Evolutionary conservation across 352 stramenopile genomes (phyloP).

Genomic region (Globisporangium takayamanum): DNA sequence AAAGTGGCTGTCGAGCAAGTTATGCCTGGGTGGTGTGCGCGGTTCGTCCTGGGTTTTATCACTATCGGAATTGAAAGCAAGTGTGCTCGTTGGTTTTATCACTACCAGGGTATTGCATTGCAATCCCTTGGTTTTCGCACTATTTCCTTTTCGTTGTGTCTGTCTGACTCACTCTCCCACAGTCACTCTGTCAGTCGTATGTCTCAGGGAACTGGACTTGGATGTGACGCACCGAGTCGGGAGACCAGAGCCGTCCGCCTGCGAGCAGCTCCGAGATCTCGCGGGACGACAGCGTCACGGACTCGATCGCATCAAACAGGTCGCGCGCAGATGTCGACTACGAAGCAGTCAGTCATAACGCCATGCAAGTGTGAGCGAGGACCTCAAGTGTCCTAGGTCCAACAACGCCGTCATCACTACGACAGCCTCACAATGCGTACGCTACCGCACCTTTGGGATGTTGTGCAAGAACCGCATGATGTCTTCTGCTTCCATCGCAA

Average conservation of each 20-base stretch:
- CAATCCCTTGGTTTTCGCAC: neutral
- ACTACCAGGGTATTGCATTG: too few species aligned
- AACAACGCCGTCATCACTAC: neutral
- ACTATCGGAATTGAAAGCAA: neutral
- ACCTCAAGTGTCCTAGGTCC: neutral
- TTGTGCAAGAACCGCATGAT: conserved; percentile 81
- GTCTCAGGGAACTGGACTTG: conserved; percentile 69
- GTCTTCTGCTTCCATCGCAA: conserved; percentile 67
- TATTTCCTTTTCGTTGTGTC: neutral
- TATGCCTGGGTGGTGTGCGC: neutral
- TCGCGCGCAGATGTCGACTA: conserved; percentile 48
- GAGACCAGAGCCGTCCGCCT: conserved; percentile 70
- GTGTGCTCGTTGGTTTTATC: too few species aligned
- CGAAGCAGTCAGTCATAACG: neutral
- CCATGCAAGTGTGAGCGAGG: neutral
- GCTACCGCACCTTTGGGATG: conserved; percentile 41
- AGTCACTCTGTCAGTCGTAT: conserved; percentile 41
- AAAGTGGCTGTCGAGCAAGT: neutral
- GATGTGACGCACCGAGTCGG: conserved; percentile 52
- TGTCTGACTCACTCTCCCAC: neutral
- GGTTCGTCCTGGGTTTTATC: neutral
- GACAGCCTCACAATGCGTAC: too few species aligned
- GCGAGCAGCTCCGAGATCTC: conserved; percentile 67
- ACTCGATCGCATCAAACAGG: conserved; percentile 61
- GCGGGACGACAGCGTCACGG: conserved; percentile 54